Conservation (phyloP, 371 early-diverging fungal species). For the Parasitella parasitica region DNA sequence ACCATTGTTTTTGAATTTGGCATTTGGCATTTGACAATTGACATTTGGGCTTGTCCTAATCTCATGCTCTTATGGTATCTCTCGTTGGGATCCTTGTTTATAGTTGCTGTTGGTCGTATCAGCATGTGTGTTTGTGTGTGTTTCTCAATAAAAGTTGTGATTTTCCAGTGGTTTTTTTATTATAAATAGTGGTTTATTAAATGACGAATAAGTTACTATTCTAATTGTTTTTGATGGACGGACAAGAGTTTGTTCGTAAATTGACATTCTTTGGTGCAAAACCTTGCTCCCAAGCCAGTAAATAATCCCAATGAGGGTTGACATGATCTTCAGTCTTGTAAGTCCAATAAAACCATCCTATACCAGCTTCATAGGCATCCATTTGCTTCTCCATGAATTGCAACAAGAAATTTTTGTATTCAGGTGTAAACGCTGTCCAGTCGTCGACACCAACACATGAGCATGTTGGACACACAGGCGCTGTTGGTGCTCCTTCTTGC, state of each 20-base stretch:
- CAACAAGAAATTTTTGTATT: conserved; percentile 38
- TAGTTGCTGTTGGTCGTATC: too few species aligned
- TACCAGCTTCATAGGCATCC: conserved; percentile 44
- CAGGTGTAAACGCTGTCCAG: conserved; percentile 36
- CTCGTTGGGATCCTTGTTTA: conserved; percentile 16
- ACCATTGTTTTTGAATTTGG: not conserved
- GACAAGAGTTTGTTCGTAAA: conserved; percentile 13
- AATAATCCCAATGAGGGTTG: conserved; percentile 74
- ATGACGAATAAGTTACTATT: not conserved
- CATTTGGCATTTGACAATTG: not conserved
- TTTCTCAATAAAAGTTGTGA: too few species aligned
- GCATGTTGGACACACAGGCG: conserved; percentile 37
- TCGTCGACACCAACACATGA: conserved; percentile 51
- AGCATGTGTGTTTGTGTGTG: too few species aligned
- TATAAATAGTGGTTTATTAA: too few species aligned
- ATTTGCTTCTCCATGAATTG: conserved; percentile 46
- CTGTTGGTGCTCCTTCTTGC: not conserved
- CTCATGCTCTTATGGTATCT: not conserved
- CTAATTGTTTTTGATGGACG: not conserved
- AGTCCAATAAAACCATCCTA: conserved; percentile 84
- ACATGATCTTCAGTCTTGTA: conserved; percentile 69
- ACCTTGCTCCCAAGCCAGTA: conserved; percentile 52
- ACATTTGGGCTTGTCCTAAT: conserved; percentile 17
- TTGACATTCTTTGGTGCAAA: conserved; percentile 47
- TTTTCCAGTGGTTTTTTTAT: too few species aligned